Base-by-base conservation (phyloP, 1,284 basidiomycete genomes). In the Cryptococcus sp. region DNA sequence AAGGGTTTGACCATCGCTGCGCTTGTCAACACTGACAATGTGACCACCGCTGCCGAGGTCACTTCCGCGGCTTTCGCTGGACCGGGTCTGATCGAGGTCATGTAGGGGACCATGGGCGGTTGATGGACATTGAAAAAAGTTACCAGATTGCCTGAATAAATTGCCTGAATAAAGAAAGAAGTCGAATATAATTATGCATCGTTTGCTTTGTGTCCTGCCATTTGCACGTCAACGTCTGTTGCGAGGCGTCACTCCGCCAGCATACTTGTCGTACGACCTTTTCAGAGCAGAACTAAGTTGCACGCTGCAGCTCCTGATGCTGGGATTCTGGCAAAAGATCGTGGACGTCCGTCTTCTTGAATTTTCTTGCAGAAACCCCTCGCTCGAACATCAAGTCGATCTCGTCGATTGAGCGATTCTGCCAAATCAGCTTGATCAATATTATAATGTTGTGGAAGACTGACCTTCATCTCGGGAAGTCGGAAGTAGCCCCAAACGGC, bases 391-490 rank as follows among this genome's bases (percentile, higher is more conserved):
- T 62, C 31, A 73, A 46, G 54, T 75, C 74, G 24, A 76, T 59
- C 47, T 75, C 73, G 28, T 69, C 72, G 47, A 71, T 75, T 0
- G 74, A 69, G 16, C 75, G 58, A 11, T 60, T 68, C 23, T 69
- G 69, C 71, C 73, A 74, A 59, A 73, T 67, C 71, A 75, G 75
- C 5, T 66, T 68, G 19, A 59, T 60, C 3, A 72, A 67, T 66
- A 74, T 75, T 52, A 77, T 62, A 73, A 75, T 73, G 57, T 74
- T 72, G 3, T 75, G 75, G 4, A 67, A 69, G n/a, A 75, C 68
- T 79, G 79, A 55, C 53, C 43, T 57, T 60, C 14, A 58, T 62
- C 49, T 60, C 60, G 14, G 60, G 58, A 3, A 60, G 43, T 40
- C 47, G 57, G 22, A 58, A 36, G 56, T 56, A 60, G 40, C 57